phyloP scores from a whole-genome alignment of 805 yeast genomes.

The Nakazawaea anatomiae region DNA sequence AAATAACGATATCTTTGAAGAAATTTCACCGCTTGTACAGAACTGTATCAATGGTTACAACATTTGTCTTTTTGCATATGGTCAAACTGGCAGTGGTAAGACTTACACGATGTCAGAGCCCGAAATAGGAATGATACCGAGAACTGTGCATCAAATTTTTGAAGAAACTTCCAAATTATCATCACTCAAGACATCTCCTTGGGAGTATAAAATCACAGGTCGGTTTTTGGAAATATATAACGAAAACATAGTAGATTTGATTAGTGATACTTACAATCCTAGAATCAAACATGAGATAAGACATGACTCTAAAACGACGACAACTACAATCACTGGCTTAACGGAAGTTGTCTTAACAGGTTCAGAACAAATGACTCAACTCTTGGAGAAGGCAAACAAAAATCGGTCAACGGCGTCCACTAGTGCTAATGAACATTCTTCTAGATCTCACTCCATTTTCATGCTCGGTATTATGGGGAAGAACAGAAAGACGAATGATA shows the following conservation, averaged over 20 bases:
- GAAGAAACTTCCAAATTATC: conserved; percentile 40
- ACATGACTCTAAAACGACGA: conserved; percentile 51
- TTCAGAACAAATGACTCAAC: conserved; percentile 39
- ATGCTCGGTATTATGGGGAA: conserved; percentile 54
- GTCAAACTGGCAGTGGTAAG: conserved; percentile 96
- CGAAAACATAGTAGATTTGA: conserved; percentile 69
- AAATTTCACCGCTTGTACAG: conserved; percentile 80
- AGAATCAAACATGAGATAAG: conserved; percentile 57
- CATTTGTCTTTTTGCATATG: conserved; percentile 93
- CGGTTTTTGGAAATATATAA: conserved; percentile 89
- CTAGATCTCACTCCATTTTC: conserved; percentile 87
- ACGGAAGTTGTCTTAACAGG: conserved; percentile 37
- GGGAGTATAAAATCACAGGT: conserved; percentile 59
- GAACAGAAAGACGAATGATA: conserved; percentile 42
- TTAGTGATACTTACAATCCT: conserved; percentile 25
- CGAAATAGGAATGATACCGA: conserved; percentile 74
- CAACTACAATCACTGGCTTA: conserved; percentile 58
- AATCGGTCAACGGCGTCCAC: conserved; percentile 81
- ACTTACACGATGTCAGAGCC: conserved; percentile 81
- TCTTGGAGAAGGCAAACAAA: conserved; percentile 49
- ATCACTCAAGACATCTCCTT: conserved; percentile 36
- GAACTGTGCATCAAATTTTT: conserved; percentile 68
- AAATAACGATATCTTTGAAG: conserved; percentile 70
- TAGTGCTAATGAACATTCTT: conserved; percentile 72
- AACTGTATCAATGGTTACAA: conserved; percentile 84